These are phyloP conservation scores for Solanum peruvianum DNA, from an alignment of 257 asterid species.

Conservation along the genomic window DNA sequence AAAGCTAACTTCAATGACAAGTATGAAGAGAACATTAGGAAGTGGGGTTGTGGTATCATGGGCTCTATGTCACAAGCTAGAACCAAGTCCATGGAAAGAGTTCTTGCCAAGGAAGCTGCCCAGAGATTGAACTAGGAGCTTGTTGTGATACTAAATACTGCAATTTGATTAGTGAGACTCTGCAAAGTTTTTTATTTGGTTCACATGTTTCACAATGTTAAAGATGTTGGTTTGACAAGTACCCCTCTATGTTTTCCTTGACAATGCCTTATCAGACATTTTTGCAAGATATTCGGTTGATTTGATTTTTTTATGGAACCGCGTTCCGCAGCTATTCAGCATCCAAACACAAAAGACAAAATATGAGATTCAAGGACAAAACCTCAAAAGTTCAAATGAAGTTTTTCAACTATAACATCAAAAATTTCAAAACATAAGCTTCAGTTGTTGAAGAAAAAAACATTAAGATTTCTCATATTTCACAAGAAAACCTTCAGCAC, in stretches of 20 bases:
- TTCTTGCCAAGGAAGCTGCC: neutral
- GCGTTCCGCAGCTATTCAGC: neutral
- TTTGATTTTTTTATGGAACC: neutral
- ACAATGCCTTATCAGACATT: neutral
- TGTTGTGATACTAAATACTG: neutral
- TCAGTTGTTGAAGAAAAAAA: no score
- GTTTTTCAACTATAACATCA: no score
- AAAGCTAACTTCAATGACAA: neutral
- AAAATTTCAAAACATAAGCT: no score
- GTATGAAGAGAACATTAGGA: neutral
- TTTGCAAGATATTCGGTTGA: neutral
- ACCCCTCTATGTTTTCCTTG: neutral
- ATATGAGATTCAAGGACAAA: no score
- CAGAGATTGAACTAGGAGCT: neutral
- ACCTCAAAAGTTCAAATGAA: no score
- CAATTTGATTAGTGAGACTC: neutral
- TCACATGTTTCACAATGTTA: neutral
- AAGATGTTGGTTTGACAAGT: neutral
- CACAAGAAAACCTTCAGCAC: no score
- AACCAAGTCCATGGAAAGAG: neutral
- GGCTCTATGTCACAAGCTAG: neutral
- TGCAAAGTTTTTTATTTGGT: neutral
- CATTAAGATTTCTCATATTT: no score
- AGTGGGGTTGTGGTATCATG: neutral
- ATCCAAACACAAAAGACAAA: no score